Evolutionary conservation across 805 yeast genomes (phyloP).

Genomic region (Pichia insulana): DNA sequence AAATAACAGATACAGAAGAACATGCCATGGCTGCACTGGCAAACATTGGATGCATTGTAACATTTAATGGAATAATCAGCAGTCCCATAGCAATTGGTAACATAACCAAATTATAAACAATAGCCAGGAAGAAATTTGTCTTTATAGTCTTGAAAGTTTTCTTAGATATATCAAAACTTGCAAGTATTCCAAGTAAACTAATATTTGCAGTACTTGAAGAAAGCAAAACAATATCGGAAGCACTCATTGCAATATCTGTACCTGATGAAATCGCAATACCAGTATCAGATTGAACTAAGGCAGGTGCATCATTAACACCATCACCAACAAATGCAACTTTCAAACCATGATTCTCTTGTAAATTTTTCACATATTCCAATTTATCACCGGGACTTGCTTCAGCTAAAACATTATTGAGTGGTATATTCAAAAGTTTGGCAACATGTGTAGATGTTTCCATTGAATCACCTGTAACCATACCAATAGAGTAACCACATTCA

Average conservation of each 20-base stretch:
- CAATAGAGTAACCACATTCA: slow-evolving; percentile 49
- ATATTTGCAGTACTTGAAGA: slow-evolving; percentile 25
- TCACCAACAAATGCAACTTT: slow-evolving; percentile 89
- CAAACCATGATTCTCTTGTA: slow-evolving; percentile 35
- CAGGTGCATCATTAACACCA: slow-evolving; percentile 97
- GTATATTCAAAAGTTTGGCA: slow-evolving; percentile 62
- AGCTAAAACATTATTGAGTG: slow-evolving; percentile 55
- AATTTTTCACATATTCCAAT: slow-evolving; percentile 50
- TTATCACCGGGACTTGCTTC: slow-evolving; percentile 74
- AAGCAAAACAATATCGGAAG: slow-evolving; percentile 86
- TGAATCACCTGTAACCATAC: slow-evolving; percentile 88
- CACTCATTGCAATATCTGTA: slow-evolving; percentile 91
- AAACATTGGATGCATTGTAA: slow-evolving; percentile 75
- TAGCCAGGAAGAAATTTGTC: slow-evolving; percentile 81
- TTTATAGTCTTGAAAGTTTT: slow-evolving; percentile 68
- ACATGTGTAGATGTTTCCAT: slow-evolving; percentile 50
- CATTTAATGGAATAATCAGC: slow-evolving; percentile 64
- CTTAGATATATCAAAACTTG: slow-evolving; percentile 60
- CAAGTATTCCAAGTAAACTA: slow-evolving; percentile 35
- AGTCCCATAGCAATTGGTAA: slow-evolving; percentile 93
- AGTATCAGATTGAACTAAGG: slow-evolving; percentile 76
- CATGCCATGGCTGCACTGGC: slow-evolving; percentile 93
- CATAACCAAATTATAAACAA: slow-evolving; percentile 74
- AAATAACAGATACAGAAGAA: slow-evolving; percentile 82
- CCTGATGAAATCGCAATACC: slow-evolving; percentile 92